Conservation (phyloP, 73 alveolate species). For the Paramecium sonneborni region DNA sequence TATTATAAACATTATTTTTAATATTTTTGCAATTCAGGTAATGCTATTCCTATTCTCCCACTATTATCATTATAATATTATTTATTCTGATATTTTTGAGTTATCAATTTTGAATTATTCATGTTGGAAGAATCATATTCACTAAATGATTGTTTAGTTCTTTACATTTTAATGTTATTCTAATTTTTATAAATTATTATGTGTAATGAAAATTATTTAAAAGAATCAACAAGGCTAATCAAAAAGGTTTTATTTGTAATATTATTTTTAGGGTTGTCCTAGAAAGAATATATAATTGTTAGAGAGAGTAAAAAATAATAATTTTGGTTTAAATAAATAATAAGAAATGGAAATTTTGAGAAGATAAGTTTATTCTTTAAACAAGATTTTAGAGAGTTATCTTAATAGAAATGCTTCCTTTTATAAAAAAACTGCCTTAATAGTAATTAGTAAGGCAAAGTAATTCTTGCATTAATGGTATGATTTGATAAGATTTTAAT, state of each 20-base stretch:
- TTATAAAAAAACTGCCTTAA: background rate
- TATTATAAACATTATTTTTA: background rate
- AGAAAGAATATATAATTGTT: background rate
- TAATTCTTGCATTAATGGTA: background rate
- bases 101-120: background rate
- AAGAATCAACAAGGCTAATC: background rate
- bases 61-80: background rate
- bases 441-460: background rate
- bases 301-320: background rate
- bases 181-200: background rate
- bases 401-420: slow-evolving; percentile 1
- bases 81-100: background rate
- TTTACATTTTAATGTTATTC: background rate
- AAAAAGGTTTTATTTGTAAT: background rate
- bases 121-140: background rate
- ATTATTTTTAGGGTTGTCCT: background rate
- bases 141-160: background rate
- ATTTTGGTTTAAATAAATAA: background rate
- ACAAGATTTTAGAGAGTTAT: background rate
- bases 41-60: background rate
- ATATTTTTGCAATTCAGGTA: slow-evolving; percentile 14
- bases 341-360: slow-evolving; percentile 35
- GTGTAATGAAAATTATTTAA: background rate
- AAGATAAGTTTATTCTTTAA: slow-evolving; percentile 19
- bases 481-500: background rate